Evolutionary conservation across 2,329 filamentous ascomycete species (phyloP).

Genomic region (Scopulariopsis brevicaulis): DNA sequence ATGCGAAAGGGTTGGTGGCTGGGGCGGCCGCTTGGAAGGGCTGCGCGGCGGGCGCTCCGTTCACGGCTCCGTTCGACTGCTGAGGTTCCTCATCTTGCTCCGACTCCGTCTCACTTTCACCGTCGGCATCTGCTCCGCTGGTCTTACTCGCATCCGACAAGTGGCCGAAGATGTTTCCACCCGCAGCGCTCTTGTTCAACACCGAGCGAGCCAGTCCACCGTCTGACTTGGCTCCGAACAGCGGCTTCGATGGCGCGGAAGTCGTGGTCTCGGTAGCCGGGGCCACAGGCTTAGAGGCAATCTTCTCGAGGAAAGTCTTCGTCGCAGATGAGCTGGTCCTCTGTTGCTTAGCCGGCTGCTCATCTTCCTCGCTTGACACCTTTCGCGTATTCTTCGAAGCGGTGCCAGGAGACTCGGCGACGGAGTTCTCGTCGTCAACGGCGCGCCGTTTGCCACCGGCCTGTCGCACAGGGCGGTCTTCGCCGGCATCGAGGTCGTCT

Average conservation of each 20-base stretch:
- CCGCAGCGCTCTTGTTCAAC: slow-evolving; percentile 23
- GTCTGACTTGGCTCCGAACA: slow-evolving; percentile 10
- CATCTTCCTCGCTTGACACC: slow-evolving; percentile 32
- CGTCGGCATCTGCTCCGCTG: slow-evolving; percentile 36
- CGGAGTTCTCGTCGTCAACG: slow-evolving; percentile 21
- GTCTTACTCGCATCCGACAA: slow-evolving; percentile 46
- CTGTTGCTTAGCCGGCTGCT: slow-evolving; percentile 37
- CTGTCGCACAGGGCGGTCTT: slow-evolving; percentile 20
- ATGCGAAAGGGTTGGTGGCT: slow-evolving; percentile 13
- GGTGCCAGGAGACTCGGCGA: slow-evolving; percentile 12
- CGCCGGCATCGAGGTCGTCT: slow-evolving; percentile 30
- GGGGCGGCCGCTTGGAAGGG: slow-evolving; percentile 12
- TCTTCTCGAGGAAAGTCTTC: slow-evolving; percentile 44
- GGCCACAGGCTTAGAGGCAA: slow-evolving; percentile 26
- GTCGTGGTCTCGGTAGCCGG: neutral
- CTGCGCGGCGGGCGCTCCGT: slow-evolving; percentile 12
- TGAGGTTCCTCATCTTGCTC: slow-evolving; percentile 28
- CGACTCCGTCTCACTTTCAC: slow-evolving; percentile 31
- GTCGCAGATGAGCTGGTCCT: slow-evolving; percentile 39
- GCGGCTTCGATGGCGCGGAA: neutral
- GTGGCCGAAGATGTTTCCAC: slow-evolving; percentile 47
- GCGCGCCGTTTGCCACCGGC: slow-evolving; percentile 34
- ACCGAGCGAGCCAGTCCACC: slow-evolving; percentile 29
- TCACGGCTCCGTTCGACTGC: slow-evolving; percentile 11
- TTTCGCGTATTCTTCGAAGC: slow-evolving; percentile 42